Percentiles rank a stretch among this genome's conserved stretches.
These are phyloP conservation scores for Aspergillus mulundensis DNA, from an alignment of 495 filamentous ascomycete species.

Conservation along the genomic window DNA sequence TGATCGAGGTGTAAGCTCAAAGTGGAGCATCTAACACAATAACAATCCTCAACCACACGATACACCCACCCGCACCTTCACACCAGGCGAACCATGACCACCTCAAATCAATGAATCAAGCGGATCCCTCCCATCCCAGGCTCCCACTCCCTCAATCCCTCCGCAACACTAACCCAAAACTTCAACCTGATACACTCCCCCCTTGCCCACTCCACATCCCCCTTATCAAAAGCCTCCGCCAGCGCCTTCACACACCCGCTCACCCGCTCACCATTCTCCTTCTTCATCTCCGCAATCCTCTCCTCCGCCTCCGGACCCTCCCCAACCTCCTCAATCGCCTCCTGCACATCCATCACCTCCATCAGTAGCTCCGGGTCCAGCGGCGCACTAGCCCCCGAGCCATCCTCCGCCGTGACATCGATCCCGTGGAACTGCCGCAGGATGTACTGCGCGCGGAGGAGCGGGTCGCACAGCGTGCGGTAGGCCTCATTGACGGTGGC, in stretches of 20 bases:
- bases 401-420: slow-evolving; percentile 70
- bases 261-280: slow-evolving; percentile 66
- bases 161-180: slow-evolving; percentile 88
- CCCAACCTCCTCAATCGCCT: slow-evolving; percentile 69
- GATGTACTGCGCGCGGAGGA: slow-evolving; percentile 81
- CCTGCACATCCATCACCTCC: slow-evolving; percentile 83
- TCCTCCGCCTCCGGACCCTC: slow-evolving; percentile 53
- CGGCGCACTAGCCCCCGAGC: slow-evolving; percentile 44
- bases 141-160: slow-evolving; percentile 81
- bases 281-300: slow-evolving; percentile 56
- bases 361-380: slow-evolving; percentile 70
- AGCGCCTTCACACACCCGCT: slow-evolving; percentile 53
- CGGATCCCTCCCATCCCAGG: slow-evolving; percentile 62
- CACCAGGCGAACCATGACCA: not conserved
- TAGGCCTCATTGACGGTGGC: slow-evolving; percentile 86
- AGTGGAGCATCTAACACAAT: too few species aligned
- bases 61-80: too few species aligned
- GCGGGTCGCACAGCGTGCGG: slow-evolving; percentile 70
- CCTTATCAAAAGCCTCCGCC: slow-evolving; percentile 57
- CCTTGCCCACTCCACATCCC: slow-evolving; percentile 63
- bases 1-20: too few species aligned
- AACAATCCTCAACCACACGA: too few species aligned
- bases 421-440: slow-evolving; percentile 62
- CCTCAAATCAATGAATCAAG: slow-evolving; percentile 52
- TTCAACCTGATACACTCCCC: slow-evolving; percentile 70